phyloP scores from a whole-genome alignment of 225 moss, liverwort and hornwort genomes.

The Neckera pumila region DNA sequence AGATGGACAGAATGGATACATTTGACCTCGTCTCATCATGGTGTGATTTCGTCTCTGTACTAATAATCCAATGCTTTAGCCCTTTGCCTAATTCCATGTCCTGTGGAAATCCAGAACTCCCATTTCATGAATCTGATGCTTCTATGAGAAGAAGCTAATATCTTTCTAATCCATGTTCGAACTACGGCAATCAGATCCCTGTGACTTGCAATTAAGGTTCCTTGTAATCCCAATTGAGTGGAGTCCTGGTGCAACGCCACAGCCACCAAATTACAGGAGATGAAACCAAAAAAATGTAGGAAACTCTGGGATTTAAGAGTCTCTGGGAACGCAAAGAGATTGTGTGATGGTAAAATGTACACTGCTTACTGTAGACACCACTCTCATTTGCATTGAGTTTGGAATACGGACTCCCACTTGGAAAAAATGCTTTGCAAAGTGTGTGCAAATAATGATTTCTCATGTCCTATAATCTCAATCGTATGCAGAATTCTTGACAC shows the following conservation, averaged over 20 bases:
- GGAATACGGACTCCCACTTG: background rate
- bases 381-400: background rate
- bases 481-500: background rate
- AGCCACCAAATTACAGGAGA: background rate
- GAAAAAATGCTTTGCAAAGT: background rate
- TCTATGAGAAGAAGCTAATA: background rate
- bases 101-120: background rate
- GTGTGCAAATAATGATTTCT: background rate
- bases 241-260: background rate
- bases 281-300: background rate
- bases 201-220: background rate
- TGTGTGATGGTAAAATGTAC: no score
- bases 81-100: no score
- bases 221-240: background rate
- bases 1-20: no score
- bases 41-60: background rate
- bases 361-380: background rate
- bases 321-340: background rate
- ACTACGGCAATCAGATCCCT: background rate
- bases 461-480: background rate
- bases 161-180: background rate
- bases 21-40: slow-evolving; percentile 6
- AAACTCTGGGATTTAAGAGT: background rate
- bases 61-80: no score
- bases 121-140: background rate